These are phyloP conservation scores for Pleurotus pulmonarius DNA, from an alignment of 768 basidiomycete genomes.

Conservation along the genomic window DNA sequence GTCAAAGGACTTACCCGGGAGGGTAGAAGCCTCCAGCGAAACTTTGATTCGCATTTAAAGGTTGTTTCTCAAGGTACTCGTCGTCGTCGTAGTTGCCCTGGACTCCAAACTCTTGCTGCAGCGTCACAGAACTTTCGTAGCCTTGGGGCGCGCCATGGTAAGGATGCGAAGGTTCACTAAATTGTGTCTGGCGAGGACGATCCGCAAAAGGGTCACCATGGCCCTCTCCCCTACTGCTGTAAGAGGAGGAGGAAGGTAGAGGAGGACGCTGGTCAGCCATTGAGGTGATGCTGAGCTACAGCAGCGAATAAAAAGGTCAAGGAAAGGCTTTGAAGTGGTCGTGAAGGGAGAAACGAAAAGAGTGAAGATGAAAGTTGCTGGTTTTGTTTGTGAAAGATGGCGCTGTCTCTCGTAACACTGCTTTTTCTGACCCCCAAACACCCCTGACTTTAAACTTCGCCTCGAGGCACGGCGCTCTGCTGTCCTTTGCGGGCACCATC, in stretches of 20 bases:
- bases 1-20: slow-evolving; percentile 49
- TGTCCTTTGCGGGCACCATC: slow-evolving; percentile 2
- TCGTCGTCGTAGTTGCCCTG: slow-evolving; percentile 54
- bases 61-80: slow-evolving; percentile 74
- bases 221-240: slow-evolving; percentile 23
- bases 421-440: slow-evolving; percentile 5
- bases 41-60: slow-evolving; percentile 56
- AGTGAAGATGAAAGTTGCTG: slow-evolving; percentile 5
- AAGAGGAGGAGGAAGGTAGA: slow-evolving; percentile 29
- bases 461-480: neutral
- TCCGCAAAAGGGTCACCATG: slow-evolving; percentile 74
- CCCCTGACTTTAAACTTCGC: slow-evolving; percentile 3
- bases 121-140: slow-evolving; percentile 54
- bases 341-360: slow-evolving; percentile 3
- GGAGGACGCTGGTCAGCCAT: slow-evolving; percentile 37
- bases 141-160: slow-evolving; percentile 40
- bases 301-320: slow-evolving; percentile 6
- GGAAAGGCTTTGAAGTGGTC: neutral
- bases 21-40: slow-evolving; percentile 71
- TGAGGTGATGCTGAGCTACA: neutral
- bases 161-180: slow-evolving; percentile 50
- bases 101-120: slow-evolving; percentile 48
- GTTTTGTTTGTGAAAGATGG: slow-evolving; percentile 9
- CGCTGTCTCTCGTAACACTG: slow-evolving; percentile 6
- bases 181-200: slow-evolving; percentile 56